Conservation (phyloP, 2,329 filamentous ascomycete genomes). For the Byssochlamys sp. region DNA sequence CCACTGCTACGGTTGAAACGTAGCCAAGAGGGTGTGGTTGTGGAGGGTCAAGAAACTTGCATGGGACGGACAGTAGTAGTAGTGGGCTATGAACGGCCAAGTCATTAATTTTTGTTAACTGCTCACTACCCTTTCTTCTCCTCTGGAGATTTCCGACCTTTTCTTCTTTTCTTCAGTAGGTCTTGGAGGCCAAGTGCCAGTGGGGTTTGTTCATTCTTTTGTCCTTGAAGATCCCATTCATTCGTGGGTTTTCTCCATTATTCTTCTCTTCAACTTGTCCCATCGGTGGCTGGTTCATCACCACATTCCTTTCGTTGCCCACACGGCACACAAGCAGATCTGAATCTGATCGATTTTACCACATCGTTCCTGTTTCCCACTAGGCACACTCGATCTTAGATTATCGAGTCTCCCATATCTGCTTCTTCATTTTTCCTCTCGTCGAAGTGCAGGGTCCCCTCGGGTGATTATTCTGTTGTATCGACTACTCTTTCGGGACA, state of each 20-base stretch:
- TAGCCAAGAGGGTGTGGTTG: not conserved
- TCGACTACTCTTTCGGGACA: not conserved
- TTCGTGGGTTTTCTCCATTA: slow-evolving; percentile 2
- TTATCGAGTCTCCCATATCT: not conserved
- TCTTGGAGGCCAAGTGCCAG: not conserved
- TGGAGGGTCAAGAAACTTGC: not conserved
- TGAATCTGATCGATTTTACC: not conserved
- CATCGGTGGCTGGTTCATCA: slow-evolving; percentile 16
- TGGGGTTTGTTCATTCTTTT: slow-evolving; percentile 7
- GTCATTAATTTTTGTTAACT: not conserved
- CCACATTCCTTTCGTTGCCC: slow-evolving; percentile 23
- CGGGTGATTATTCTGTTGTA: not conserved
- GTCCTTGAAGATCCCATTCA: slow-evolving; percentile 2
- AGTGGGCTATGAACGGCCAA: not conserved
- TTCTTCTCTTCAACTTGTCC: not conserved
- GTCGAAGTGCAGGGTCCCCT: not conserved
- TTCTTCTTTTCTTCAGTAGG: not conserved
- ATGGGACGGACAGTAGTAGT: not conserved
- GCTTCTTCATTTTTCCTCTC: not conserved
- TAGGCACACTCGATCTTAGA: not conserved
- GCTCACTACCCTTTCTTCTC: not conserved
- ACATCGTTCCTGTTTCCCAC: not conserved
- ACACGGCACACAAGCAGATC: slow-evolving; percentile 4
- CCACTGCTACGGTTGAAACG: not conserved
- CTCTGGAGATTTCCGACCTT: not conserved